Evolutionary conservation across 306 rosid genomes (phyloP), one percentile per base, ranked within the genome.

Genomic region (Potentilla sterilis): DNA sequence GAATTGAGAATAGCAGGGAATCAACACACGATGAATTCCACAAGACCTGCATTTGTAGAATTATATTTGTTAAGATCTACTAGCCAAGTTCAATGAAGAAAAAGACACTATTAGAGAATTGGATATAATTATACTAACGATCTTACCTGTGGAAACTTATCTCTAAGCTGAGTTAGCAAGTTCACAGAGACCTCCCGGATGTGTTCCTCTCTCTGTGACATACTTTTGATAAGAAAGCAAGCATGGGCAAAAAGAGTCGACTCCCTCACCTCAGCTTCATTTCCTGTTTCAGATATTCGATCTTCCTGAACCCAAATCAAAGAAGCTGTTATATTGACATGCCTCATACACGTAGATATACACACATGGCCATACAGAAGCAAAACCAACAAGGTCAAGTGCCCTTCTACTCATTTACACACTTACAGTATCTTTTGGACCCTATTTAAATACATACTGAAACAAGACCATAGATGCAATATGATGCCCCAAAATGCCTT

Each of bases 11-110:
- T 35, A 95, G 87, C 80, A 92, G 57, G 51, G 91, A 87, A 82
- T 95, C 99, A 73, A 92, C 78, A 82, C 97, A 95, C 79, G 90
- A 83, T 9, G 99, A 85, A 83, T 92, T 91, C 97, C 99, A 95
- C 80, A 95, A 79, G 80, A 92, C 93, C 99, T 95, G 97, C 83
- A 90, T 70, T 52, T 62, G 83, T 70, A 69, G 62, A 72, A 40
- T 66, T 77, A 28, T 70, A 74, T 51, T 55, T 40, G 48, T 83
- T 77, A 64, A 82, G 78, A 75, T 69, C 69, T 51, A 70, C 37
- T 34, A 75, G 73, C 49, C 57, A 79, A 72, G 79, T 75, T 46
- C 70, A 64, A 67, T 40, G 21, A 54, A 22, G 62, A 74, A 2
- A 59, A 21, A 59, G 58, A 37, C 40, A 37, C 0, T 37, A 1